Evolutionary conservation across 352 stramenopile genomes (phyloP), one percentile per base, ranked within the genome.

Genomic region (Aphanomyces stellatus): DNA sequence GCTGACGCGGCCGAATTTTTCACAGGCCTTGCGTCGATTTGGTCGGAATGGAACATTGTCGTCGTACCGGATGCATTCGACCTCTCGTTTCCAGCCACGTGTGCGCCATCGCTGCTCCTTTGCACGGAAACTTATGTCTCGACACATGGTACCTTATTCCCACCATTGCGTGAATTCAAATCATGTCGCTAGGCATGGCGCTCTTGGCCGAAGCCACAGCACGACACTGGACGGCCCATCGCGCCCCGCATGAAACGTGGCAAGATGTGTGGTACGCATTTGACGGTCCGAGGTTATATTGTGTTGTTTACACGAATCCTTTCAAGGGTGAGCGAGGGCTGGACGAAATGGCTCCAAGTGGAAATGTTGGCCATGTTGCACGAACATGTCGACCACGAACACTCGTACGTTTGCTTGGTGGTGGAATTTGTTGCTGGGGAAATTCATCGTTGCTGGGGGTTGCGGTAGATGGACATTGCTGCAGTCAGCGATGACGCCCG

Each of bases 291-390:
- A 15, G 17, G 19, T 8, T 55, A 55, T 8, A n/a, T 35, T 7
- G 27, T 3, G n/a, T 46, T 33, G 46, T 28, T 11, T 40, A 17
- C 13, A 49, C 53, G 6, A 15, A 11, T 46, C n/a, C 2, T 19
- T 49, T 30, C 11, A 46, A 62, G 53, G 53, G 13, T 62, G 25
- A 62, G 53, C 25, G 53, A 62, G 43, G 53, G 53, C 53, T 62
- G 53, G 53, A 30, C 53, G 43, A 62, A 62, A 31, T 62, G 30
- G 19, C 53, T 48, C 31, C 30, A 30, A 30, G 17, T 40, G 19
- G 53, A 62, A 11, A 13, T 62, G 19, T 31, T 62, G 17, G 43
- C n/a, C n/a, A n/a, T n/a, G n/a, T n/a, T n/a, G n/a, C n/a, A n/a
- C n/a, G n/a, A n/a, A n/a, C n/a, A n/a, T n/a, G n/a, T n/a, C n/a